phyloP scores from a whole-genome alignment of 345 rosid species.

The Eucalyptus marginata region DNA sequence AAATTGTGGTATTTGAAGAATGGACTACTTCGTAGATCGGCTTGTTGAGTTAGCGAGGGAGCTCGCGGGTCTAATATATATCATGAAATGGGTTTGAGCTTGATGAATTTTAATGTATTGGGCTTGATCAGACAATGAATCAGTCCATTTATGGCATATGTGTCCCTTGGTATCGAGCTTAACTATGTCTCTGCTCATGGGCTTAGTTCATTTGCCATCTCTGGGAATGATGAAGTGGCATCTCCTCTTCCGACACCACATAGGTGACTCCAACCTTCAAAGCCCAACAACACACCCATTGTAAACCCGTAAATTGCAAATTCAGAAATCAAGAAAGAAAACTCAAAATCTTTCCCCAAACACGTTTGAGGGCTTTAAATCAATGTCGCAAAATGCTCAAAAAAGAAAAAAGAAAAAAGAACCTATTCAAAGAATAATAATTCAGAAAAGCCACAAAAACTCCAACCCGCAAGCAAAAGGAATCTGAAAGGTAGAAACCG shows the following conservation, averaged over 20 bases:
- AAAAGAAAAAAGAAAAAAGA: too few relatives aligned
- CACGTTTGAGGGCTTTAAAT: too few relatives aligned
- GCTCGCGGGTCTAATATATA: neutral
- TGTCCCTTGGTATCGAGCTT: neutral
- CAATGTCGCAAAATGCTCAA: too few relatives aligned
- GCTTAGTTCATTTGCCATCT: neutral
- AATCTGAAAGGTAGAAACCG: neutral
- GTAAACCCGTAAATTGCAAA: too few relatives aligned
- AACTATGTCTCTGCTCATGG: neutral
- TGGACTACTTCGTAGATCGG: neutral
- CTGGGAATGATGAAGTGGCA: neutral
- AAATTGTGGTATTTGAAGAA: neutral
- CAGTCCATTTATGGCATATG: neutral
- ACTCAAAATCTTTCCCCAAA: too few relatives aligned
- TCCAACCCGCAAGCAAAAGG: neutral
- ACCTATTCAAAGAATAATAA: neutral
- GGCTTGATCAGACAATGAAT: neutral
- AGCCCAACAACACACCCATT: neutral
- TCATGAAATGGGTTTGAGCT: neutral
- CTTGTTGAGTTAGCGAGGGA: neutral
- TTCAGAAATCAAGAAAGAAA: too few relatives aligned
- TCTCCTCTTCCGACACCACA: neutral
- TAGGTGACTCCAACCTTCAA: neutral
- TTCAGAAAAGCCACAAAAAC: neutral
- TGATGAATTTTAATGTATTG: too few relatives aligned